Percentiles rank a stretch among this genome's conserved stretches.
These are phyloP conservation scores for Jacaranda mimosifolia DNA, from an alignment of 257 asterid genomes.

Conservation along the genomic window DNA sequence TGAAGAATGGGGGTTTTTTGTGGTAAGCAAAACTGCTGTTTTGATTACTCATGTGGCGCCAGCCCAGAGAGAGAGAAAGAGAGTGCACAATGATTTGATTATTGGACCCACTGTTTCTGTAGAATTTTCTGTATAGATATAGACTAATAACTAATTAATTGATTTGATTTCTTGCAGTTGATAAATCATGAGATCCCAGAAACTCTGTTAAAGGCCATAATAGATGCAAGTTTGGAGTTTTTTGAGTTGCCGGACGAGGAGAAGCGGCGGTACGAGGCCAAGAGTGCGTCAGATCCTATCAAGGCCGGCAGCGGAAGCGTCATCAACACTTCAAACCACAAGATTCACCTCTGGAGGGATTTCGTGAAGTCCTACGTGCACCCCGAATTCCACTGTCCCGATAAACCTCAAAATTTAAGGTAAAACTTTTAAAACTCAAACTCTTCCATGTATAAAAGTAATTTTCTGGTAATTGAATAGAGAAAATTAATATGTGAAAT, in stretches of 20 bases:
- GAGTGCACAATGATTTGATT: too few species aligned
- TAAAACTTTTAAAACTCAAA: neutral
- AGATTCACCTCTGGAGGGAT: slow-evolving; percentile 51
- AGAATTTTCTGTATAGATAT: neutral
- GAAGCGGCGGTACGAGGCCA: slow-evolving; percentile 38
- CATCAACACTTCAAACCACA: slow-evolving; percentile 34
- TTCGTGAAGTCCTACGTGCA: slow-evolving; percentile 50
- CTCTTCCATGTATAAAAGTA: too few species aligned
- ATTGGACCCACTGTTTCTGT: too few species aligned
- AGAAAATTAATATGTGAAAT: too few species aligned
- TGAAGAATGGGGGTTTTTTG: slow-evolving; percentile 62
- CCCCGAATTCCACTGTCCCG: slow-evolving; percentile 37
- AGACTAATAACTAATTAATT: neutral
- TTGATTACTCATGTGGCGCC: too few species aligned
- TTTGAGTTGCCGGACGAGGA: slow-evolving; percentile 41
- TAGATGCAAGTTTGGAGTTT: slow-evolving; percentile 39
- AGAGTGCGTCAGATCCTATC: slow-evolving; percentile 48
- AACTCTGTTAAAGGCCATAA: slow-evolving; percentile 25
- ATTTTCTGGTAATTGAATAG: too few species aligned
- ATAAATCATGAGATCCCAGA: slow-evolving; percentile 44
- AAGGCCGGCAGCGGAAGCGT: slow-evolving; percentile 43
- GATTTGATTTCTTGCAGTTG: slow-evolving; percentile 17
- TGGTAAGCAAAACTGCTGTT: slow-evolving; percentile 34
- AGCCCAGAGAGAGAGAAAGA: too few species aligned
- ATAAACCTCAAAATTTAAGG: neutral